Evolutionary conservation across 352 stramenopile species (phyloP), one percentile per base, ranked within the genome.

Genomic region (Phytophthora crassamura): DNA sequence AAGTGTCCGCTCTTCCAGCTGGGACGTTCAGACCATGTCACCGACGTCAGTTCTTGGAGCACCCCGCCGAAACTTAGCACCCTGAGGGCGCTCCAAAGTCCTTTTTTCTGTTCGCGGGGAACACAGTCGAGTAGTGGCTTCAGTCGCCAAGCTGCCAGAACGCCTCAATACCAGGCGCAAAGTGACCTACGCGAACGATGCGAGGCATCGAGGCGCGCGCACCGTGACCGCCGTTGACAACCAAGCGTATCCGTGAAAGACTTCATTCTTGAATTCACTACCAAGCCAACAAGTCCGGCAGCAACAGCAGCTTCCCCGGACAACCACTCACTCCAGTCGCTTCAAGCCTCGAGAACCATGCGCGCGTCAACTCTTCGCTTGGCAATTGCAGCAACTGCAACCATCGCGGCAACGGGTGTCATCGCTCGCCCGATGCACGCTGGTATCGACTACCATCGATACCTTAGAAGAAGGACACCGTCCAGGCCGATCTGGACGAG

Each of bases 381-480:
- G 34, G 40, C 42, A 14, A 49, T 64, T 25, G 35, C 38, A 53
- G 32, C 18, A 34, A 22, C n/a, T 39, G 32, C 46, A 35, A 20
- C 39, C 9, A 47, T 71, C 16, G 10, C 59, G 7, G 36, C 22
- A 38, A 42, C 28, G 7, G 33, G 33, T 35, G 43, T 30, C 22
- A 15, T 49, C 41, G 65, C 63, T 41, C 62, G 64, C 22, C 77
- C 67, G 28, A 75, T 85, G 74, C 77, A 82, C 50, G 65, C 67
- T 22, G 71, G 62, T 16, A 78, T 87, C 47, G 64, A 87, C 63
- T 84, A 83, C 50, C 40, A 72, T 2, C 64, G 73, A n/a, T 87
- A 87, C 33, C 61, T 83, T 25, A 75, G 54, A 65, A 81, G 16
- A 71, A 74, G 34, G 64, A 83, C 55, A 57, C 58, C 10, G 60